Evolutionary conservation across 75 land plant species (phyloP).

Genomic region (Pinus tabuliformis): DNA sequence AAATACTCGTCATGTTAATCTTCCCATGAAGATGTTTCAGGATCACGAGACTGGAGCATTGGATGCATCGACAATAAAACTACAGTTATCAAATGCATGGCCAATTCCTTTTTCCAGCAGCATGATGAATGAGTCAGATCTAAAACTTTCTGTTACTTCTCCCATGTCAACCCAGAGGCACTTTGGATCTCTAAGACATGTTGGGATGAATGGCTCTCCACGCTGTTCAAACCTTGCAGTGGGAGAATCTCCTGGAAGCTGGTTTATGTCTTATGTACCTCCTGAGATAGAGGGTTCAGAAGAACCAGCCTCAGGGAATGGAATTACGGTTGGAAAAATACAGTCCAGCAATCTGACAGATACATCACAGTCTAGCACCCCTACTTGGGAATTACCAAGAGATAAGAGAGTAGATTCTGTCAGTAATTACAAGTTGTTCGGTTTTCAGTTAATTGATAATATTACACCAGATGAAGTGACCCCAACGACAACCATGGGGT

Average conservation of each 20-base stretch:
- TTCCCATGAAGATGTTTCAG: slow-evolving; percentile 1
- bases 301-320: background rate
- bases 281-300: background rate
- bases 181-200: background rate
- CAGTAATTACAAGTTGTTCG: slow-evolving; percentile 41
- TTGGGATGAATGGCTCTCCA: background rate
- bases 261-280: slow-evolving; percentile 1
- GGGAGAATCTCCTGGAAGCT: background rate
- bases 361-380: background rate
- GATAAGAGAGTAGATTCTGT: slow-evolving; percentile 7
- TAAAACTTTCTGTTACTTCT: background rate
- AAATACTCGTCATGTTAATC: background rate
- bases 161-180: background rate
- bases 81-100: background rate
- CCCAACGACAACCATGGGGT: background rate
- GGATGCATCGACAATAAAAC: slow-evolving; percentile 4
- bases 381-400: background rate
- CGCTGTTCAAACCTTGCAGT: slow-evolving; percentile 1
- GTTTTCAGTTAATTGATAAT: slow-evolving; percentile 32
- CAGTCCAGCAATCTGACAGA: background rate
- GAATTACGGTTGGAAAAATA: background rate
- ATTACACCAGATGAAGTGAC: background rate
- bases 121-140: background rate
- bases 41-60: slow-evolving; percentile 1
- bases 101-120: slow-evolving; percentile 6